Evolutionary conservation across 768 basidiomycete genomes (phyloP).

Genomic region (Leccinum broughii): DNA sequence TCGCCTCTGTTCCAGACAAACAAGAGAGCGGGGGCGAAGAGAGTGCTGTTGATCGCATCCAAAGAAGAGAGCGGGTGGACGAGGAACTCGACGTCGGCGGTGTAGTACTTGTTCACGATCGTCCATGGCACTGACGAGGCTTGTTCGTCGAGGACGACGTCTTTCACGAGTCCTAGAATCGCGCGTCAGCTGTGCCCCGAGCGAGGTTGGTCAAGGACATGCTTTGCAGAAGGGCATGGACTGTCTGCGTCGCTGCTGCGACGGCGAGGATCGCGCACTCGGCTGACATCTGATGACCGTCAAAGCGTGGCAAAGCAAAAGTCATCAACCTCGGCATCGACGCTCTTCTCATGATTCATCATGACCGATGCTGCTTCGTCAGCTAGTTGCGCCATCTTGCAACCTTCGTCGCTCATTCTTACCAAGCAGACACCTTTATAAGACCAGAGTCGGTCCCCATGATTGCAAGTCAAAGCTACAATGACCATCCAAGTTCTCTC

Average conservation of each 20-base stretch:
- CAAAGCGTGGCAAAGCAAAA: background rate
- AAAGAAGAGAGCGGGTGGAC: conserved; percentile 48
- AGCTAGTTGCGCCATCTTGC: conserved; percentile 11
- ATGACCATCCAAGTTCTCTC: conserved; percentile 28
- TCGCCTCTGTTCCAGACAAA: conserved; percentile 71
- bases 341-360: background rate
- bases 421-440: conserved; percentile 12
- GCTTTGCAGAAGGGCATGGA: conserved; percentile 27
- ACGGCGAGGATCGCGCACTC: conserved; percentile 31
- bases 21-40: conserved; percentile 61
- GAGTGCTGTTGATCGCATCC: conserved; percentile 39
- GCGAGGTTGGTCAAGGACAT: conserved; percentile 9
- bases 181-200: conserved; percentile 18
- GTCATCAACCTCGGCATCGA: background rate
- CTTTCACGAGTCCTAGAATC: conserved; percentile 25
- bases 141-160: conserved; percentile 19
- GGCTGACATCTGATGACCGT: conserved; percentile 6
- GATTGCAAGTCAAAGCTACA: background rate
- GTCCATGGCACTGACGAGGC: conserved; percentile 59
- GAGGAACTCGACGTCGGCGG: conserved; percentile 71
- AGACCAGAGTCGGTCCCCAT: conserved; percentile 3
- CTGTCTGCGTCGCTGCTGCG: conserved; percentile 22
- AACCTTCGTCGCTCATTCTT: background rate
- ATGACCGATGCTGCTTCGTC: conserved; percentile 15
- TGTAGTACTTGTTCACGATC: conserved; percentile 80